Evolutionary conservation across 768 basidiomycete genomes (phyloP).

Genomic region (Daedaleopsis sinensis): DNA sequence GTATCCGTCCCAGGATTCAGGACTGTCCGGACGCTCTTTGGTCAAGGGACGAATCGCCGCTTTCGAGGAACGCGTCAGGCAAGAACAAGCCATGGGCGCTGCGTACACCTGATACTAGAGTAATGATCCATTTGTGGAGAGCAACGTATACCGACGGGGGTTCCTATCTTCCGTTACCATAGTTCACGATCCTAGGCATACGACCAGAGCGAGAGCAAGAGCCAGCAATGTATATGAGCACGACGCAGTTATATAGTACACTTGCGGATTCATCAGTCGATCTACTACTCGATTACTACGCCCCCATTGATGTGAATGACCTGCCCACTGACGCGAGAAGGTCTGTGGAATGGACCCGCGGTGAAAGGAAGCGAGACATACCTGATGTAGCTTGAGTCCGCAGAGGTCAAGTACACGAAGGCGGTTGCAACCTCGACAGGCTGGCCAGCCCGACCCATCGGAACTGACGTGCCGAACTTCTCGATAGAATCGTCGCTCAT

Average conservation of each 20-base stretch:
- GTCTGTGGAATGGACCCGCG: not conserved
- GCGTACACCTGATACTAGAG: constrained; percentile 2
- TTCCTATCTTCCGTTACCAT: no score
- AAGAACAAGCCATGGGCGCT: constrained; percentile 1
- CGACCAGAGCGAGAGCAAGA: no score
- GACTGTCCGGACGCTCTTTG: constrained; percentile 8
- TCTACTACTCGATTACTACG: constrained; percentile 32
- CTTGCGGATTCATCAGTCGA: no score
- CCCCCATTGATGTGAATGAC: constrained; percentile 35
- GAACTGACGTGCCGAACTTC: constrained; percentile 35
- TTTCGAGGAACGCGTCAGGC: constrained; percentile 18
- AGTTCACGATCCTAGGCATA: no score
- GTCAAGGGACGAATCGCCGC: constrained; percentile 24
- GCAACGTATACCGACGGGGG: no score
- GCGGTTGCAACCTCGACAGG: constrained; percentile 53
- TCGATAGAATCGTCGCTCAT: constrained; percentile 40
- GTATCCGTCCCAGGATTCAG: constrained; percentile 4
- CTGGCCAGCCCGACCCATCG: constrained; percentile 53
- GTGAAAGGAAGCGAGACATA: constrained; percentile 8
- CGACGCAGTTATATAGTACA: not conserved
- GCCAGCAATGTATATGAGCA: not conserved
- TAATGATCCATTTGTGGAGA: not conserved
- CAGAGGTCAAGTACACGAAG: constrained; percentile 51
- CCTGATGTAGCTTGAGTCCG: constrained; percentile 49
- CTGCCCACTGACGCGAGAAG: constrained; percentile 25